Base-by-base conservation (phyloP, 2,329 filamentous ascomycete genomes). In the Orbilia brochopaga region DNA sequence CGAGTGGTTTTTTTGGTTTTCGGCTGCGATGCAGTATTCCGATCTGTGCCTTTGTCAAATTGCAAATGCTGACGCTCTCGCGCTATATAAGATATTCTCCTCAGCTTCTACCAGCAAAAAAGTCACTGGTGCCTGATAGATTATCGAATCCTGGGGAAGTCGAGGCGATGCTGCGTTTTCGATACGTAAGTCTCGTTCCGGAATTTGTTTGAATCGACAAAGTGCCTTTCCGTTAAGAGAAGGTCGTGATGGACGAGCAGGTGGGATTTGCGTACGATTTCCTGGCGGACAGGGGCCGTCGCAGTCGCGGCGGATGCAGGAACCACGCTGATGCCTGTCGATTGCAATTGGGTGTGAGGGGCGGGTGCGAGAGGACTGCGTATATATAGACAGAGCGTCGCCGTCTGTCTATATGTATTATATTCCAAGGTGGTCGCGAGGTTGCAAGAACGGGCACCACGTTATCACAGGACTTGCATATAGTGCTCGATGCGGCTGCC, bases 251-350 rank as follows among this genome's bases (percentile, higher is more conserved):
- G 23, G n/a, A 23, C 6, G 54, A 59, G 44, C 23, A 50, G 48
- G 48, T 51, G 60, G 30, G 57, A 56, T 63, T 44, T 54, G 58
- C 66, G 59, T 48, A 63, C 57, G 52, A 57, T 52, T 59, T 69
- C 58, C 65, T 63, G 58, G 58, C 65, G 61, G 64, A 69, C 65
- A 69, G 58, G 65, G 65, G 58, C 55, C 46, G 44, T 59, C 44
- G 37, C 52, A 63, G 52, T 55, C 32, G 61, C 42, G 52, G 51
- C 66, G 51, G 66, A 62, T 70, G 66, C 66, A 70, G 66, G 66
- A 70, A 70, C 66, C 54, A 56, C 32, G 65, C 27, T 63, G 42
- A 52, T 46, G 59, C 52, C 66, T 59, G 53, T 69, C 35, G 42
- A 48, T 44, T 51, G 32, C 21, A n/a, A 53, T 56, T 37, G 23